A percentile compares a stretch with the other conserved stretches of the same genome.
Evolutionary conservation across 2,329 filamentous ascomycete species (phyloP).

Genomic region (Onygena corvina): DNA sequence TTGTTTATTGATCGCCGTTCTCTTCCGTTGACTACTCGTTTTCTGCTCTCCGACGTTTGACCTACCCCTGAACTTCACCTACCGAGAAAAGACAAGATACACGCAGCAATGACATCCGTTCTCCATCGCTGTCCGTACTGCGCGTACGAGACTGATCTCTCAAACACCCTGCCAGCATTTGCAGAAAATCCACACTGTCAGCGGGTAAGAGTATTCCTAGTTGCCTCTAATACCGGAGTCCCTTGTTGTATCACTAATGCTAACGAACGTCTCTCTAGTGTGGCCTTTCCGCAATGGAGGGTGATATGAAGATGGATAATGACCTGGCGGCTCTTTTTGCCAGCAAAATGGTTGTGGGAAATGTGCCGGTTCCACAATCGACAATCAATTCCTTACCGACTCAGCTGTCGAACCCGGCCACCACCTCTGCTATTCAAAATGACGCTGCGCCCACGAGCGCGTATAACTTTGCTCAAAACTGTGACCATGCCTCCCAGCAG

Average conservation of each 20-base stretch:
- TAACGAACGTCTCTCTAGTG: slow-evolving; percentile 23
- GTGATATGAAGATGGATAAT: slow-evolving; percentile 57
- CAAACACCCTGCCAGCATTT: slow-evolving; percentile 10
- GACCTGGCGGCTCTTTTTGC: slow-evolving; percentile 73
- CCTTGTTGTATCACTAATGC: background rate
- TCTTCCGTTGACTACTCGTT: background rate
- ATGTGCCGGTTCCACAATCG: slow-evolving; percentile 20
- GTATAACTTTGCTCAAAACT: slow-evolving; percentile 71
- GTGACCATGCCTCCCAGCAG: slow-evolving; percentile 66
- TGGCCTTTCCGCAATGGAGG: slow-evolving; percentile 31
- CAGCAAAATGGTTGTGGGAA: slow-evolving; percentile 55
- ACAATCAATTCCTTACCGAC: slow-evolving; percentile 14
- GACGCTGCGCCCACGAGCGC: slow-evolving; percentile 43
- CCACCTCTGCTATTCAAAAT: slow-evolving; percentile 14
- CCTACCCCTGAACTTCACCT: background rate
- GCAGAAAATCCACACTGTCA: slow-evolving; percentile 13
- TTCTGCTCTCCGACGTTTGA: too few relatives aligned
- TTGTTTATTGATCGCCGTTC: slow-evolving; percentile 3
- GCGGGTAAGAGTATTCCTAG: slow-evolving; percentile 4
- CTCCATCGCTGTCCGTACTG: slow-evolving; percentile 13
- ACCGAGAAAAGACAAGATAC: background rate
- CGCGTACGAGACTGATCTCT: slow-evolving; percentile 11
- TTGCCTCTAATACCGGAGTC: background rate
- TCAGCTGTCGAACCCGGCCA: slow-evolving; percentile 22
- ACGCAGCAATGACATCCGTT: slow-evolving; percentile 9